Percentiles rank a stretch among this genome's conserved stretches.
Conservation (phyloP, 2,329 filamentous ascomycete species). For the Aspergillus fischeri region DNA sequence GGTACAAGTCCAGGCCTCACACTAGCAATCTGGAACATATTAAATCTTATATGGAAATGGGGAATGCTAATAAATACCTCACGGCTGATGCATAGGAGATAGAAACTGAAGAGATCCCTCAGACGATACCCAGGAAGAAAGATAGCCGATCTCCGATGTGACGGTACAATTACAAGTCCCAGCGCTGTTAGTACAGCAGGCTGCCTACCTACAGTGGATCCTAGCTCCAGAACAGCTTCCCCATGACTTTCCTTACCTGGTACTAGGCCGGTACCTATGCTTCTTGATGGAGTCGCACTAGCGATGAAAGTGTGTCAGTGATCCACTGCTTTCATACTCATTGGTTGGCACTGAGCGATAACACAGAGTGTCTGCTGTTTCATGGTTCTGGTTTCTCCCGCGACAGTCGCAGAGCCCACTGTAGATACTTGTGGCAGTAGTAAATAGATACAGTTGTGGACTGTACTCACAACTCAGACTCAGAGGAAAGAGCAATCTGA, state of each 20-base stretch:
- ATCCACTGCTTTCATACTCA: conserved; percentile 2
- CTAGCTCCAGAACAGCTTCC: neutral
- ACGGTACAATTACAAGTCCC: conserved; percentile 4
- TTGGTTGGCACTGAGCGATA: neutral
- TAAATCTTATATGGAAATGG: neutral
- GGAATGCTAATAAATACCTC: neutral
- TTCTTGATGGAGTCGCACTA: conserved; percentile 1
- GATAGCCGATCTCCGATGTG: conserved; percentile 3
- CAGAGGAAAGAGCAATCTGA: too few relatives aligned
- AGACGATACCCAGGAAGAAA: neutral
- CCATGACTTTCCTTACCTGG: neutral
- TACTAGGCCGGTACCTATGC: neutral
- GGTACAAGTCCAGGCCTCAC: neutral
- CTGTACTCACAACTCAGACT: too few relatives aligned
- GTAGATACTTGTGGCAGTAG: neutral
- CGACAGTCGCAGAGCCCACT: conserved; percentile 12
- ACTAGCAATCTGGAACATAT: neutral
- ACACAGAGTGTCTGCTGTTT: conserved; percentile 12
- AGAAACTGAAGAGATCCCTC: neutral
- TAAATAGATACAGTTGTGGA: too few relatives aligned
- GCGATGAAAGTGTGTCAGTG: neutral
- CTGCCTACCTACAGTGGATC: conserved; percentile 5
- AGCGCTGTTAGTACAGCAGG: too few relatives aligned
- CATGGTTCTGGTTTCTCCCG: conserved; percentile 19
- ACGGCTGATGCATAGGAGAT: neutral